Conservation (phyloP, 805 yeast species). For the Wickerhamiella spandovensis region DNA sequence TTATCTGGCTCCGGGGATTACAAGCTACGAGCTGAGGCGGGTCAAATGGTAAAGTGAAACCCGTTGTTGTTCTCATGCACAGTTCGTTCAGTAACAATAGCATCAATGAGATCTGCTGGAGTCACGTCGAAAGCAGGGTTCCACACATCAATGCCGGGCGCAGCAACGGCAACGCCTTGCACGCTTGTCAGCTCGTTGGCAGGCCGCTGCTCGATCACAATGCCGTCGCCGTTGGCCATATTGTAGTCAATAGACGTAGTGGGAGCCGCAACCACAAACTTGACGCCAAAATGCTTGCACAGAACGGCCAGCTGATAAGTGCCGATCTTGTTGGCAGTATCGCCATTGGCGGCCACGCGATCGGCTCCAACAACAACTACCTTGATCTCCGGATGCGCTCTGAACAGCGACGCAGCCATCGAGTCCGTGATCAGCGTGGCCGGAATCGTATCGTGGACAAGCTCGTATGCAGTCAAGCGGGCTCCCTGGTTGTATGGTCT, state of each 20-base stretch:
- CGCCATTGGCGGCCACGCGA: conserved; percentile 85
- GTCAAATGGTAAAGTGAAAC: not conserved
- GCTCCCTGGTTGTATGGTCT: conserved; percentile 97
- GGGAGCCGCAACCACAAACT: conserved; percentile 91
- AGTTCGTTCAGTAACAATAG: conserved; percentile 75
- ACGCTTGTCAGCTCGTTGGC: conserved; percentile 63
- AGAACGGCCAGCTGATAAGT: conserved; percentile 76
- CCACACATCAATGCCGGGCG: conserved; percentile 79
- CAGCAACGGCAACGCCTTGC: conserved; percentile 64
- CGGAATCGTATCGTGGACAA: conserved; percentile 75
- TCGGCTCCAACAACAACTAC: conserved; percentile 93
- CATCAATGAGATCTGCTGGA: conserved; percentile 69
- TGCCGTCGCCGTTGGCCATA: conserved; percentile 56
- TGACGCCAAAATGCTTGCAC: conserved; percentile 54
- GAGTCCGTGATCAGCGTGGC: conserved; percentile 81
- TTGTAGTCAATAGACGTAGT: conserved; percentile 72
- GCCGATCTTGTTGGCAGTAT: conserved; percentile 92
- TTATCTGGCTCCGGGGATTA: no score
- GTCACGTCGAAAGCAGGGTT: conserved; percentile 95
- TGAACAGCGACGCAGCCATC: conserved; percentile 71
- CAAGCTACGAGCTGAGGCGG: not conserved
- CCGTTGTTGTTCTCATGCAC: conserved; percentile 32
- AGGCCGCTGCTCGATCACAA: conserved; percentile 81
- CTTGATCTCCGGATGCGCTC: conserved; percentile 52
- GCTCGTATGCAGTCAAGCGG: conserved; percentile 79